Evolutionary conservation across 2,329 filamentous ascomycete genomes (phyloP), one percentile per base, ranked within the genome.

Genomic region (Pestalotiopsis sp.): DNA sequence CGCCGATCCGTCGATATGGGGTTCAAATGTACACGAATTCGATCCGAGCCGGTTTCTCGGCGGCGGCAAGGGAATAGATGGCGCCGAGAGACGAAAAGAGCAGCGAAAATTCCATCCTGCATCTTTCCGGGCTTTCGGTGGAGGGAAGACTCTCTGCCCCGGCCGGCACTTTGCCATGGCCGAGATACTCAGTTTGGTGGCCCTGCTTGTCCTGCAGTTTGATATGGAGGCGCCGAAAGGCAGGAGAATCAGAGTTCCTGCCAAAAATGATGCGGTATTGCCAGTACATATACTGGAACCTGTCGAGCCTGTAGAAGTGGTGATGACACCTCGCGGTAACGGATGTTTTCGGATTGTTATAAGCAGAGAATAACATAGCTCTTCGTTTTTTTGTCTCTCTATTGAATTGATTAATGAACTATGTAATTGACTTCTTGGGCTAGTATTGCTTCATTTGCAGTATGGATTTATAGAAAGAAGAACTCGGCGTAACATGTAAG

Each of bases 11-110:
- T 71, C 75, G 0, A 79, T 85, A 66, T 86, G 84, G 84, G 84
- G 84, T 4, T 71, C 78, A 1, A 80, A 84, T 49, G 81, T 77
- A 1, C 70, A 71, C 2, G 64, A 69, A 1, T 86, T 86, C 73
- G 81, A 84, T 45, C 78, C 83, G 0, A 56, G 71, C 6, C 81
- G 83, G 11, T 86, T 86, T 72, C 69, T 83, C 0, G 67, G 71
- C 20, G 68, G 71, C 20, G 67, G 71, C 17, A 11, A 71, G 11
- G 45, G 49, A 9, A 5, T 3, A 1, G 27, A 11, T 5, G 31
- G 31, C 31, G 52, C 41, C 14, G 59, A 61, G 20, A 65, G 68
- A 59, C 63, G 61, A 57, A 63, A 65, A 9, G 57, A 56, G 38
- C 31, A 36, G 31, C 66, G 31, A 31, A 68, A 74, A 41, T 70